A percentile compares a stretch with the other conserved stretches of the same genome.
Conservation (phyloP, 768 basidiomycete genomes). For the Amylocystis lapponica region DNA sequence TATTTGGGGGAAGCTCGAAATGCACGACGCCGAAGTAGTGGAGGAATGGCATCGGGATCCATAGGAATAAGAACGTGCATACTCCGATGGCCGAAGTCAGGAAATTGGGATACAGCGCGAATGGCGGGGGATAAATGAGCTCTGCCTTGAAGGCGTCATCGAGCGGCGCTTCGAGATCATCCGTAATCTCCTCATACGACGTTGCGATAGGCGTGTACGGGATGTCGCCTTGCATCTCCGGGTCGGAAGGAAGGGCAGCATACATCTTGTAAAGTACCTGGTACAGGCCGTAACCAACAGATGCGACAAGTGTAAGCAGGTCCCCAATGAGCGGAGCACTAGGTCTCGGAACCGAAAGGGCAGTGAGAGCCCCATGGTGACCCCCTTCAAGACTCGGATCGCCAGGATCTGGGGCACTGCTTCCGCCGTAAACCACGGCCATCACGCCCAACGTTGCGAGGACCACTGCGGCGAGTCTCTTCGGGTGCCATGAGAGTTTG, state of each 20-base stretch:
- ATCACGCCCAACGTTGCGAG: constrained; percentile 80
- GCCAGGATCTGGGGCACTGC: constrained; percentile 11
- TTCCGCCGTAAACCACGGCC: constrained; percentile 78
- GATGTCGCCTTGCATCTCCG: constrained; percentile 38
- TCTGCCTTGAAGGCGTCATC: constrained; percentile 9
- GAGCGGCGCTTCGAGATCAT: constrained; percentile 8
- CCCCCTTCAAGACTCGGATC: constrained; percentile 1
- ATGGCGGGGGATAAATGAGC: constrained; percentile 57
- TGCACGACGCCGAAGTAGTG: constrained; percentile 59
- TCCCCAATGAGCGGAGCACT: constrained; percentile 67
- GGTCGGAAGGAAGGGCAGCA: constrained; percentile 62
- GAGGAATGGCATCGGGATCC: constrained; percentile 74
- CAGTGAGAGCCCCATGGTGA: neutral
- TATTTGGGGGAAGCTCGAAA: constrained; percentile 59
- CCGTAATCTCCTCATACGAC: constrained; percentile 26
- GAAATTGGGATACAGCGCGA: constrained; percentile 81
- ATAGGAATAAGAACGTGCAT: constrained; percentile 64
- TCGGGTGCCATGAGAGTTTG: constrained; percentile 53
- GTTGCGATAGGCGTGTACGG: constrained; percentile 42
- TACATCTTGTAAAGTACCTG: constrained; percentile 85
- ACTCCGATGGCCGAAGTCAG: constrained; percentile 78
- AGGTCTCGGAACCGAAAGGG: constrained; percentile 14
- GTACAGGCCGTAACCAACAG: constrained; percentile 68
- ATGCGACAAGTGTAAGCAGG: constrained; percentile 64
- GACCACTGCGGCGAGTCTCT: constrained; percentile 64